Evolutionary conservation across 192 early-diverging fungal species (phyloP), one percentile per base, ranked within the genome.

Genomic region (Podila horticola): DNA sequence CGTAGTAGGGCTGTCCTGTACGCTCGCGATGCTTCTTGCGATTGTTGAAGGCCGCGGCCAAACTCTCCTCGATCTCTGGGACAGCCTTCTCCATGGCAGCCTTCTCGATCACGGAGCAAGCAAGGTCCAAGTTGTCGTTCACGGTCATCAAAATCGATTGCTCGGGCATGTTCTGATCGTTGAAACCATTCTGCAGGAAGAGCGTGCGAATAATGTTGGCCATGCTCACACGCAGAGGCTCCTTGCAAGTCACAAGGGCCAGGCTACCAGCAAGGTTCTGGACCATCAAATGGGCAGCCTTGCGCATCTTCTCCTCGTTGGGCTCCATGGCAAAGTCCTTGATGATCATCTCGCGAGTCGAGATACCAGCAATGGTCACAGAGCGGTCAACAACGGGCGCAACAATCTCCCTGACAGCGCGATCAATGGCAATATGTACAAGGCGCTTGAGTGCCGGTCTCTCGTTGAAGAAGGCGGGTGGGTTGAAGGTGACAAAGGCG

Each of bases 311-410:
- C 57, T 94, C 93, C 76, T 98, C 98, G 75, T 97, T 95, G 7
- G 94, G 90, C 79, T 99, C 98, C 73, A 94, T 89, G 0, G 94
- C 94, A 88, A 98, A 98, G 75, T 99, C 98, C 84, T 99, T 99
- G 52, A 93, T 79, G 28, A 98, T 89, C 34, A 98, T 87, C 74
- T 99, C 98, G 6, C 95, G 89, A 8, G 95, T 98, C 50, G 95
- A 95, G 62, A 96, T 94, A 3, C 93, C 89, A 4, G 97, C 97
- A 79, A 99, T 98, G 0, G 93, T 92, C 1, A 98, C 95, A 17
- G 96, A 94, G 65, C 97, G 86, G 51, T 96, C 96, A 6, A 99
- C 95, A 12, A 98, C 95, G 19, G 95, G 94, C 1, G 91, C 90
- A 50, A 97, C 95, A 67, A 89, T 90, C 76, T 99, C 96, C 28